A percentile compares a stretch with the other conserved stretches of the same genome.
phyloP scores from a whole-genome alignment of 768 basidiomycete genomes.

The Kwoniella newhampshirensis region DNA sequence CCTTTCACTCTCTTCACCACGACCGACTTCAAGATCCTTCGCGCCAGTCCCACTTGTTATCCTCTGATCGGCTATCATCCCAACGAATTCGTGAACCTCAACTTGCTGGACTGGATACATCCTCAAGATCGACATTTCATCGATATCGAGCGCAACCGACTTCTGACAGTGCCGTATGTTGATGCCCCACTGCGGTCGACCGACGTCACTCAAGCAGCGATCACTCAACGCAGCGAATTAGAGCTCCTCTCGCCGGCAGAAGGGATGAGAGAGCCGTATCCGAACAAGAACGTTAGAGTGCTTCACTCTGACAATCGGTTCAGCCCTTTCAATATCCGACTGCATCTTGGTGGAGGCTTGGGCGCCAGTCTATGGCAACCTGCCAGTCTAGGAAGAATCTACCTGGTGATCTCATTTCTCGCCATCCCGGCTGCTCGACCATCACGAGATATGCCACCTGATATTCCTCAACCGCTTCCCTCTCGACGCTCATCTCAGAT shows the following conservation, averaged over 20 bases:
- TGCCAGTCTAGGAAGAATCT: slow-evolving; percentile 26
- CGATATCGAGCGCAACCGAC: slow-evolving; percentile 28
- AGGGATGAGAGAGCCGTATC: slow-evolving; percentile 47
- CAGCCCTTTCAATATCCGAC: slow-evolving; percentile 39
- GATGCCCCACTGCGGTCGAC: slow-evolving; percentile 20
- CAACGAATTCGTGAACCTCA: slow-evolving; percentile 39
- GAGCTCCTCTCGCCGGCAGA: slow-evolving; percentile 43
- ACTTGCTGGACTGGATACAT: slow-evolving; percentile 38
- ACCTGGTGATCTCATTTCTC: slow-evolving; percentile 34
- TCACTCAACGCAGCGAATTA: slow-evolving; percentile 28
- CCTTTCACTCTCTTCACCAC: slow-evolving; percentile 46
- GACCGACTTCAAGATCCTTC: slow-evolving; percentile 40
- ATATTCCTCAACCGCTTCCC: slow-evolving; percentile 3
- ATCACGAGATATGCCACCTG: slow-evolving; percentile 14
- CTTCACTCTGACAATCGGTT: slow-evolving; percentile 31
- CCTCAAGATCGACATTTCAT: slow-evolving; percentile 35
- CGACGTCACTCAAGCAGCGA: slow-evolving; percentile 31
- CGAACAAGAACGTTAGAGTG: slow-evolving; percentile 40
- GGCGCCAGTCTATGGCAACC: slow-evolving; percentile 38
- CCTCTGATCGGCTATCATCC: slow-evolving; percentile 42
- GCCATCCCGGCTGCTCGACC: slow-evolving; percentile 18
- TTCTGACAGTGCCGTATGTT: slow-evolving; percentile 29
- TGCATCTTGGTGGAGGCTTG: slow-evolving; percentile 46
- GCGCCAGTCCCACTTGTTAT: slow-evolving; percentile 26
- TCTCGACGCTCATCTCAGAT: slow-evolving; percentile 13